Base-by-base conservation (phyloP, 2,329 filamentous ascomycete genomes). In the Xenosphaeropsis pyriputrescens region DNA sequence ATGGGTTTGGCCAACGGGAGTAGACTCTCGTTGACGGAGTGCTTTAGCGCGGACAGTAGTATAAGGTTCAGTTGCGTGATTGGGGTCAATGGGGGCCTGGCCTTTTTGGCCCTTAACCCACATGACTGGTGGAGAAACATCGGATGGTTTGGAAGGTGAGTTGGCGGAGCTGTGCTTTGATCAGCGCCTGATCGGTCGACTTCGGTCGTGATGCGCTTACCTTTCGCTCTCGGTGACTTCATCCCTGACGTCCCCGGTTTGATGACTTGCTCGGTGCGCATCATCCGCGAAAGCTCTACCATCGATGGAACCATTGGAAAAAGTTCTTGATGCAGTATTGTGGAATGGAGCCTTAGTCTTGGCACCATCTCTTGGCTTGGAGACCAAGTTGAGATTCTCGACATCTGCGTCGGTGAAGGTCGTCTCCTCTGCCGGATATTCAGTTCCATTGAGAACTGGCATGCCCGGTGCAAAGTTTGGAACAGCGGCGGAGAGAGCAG, bases 401-500 rank as follows among this genome's bases (percentile, higher is more conserved):
- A 70, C 60, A 49, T 71, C 65, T 41, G 65, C 60, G 48, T 73
- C 63, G 30, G 62, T 63, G 53, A 73, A 74, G 15, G 58, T 61
- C 52, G 47, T 54, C 39, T 57, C 47, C 39, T 56, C 46, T 18
- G 53, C 51, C 8, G 54, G 42, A 30, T 47, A 46, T 38, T 53
- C 48, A 32, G 35, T 32, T 5, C 43, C 42, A 42, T 50, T 48
- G 29, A 39, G 17, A 16, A 41, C 32, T 12, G 43, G 32, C 18
- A 46, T 17, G 29, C 47, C 45, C 32, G 54, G 54, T 8, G 56
- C 39, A 46, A 79, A 79, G 43, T 77, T 74, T 1, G 74, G 72
- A 2, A 77, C 75, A 15, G 67, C 59, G n/a, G 74, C 74, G 22
- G 74, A 79, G 18, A 79, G 62, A 37, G 68, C 66, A 6, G 66